Evolutionary conservation across 169 alveolate species (phyloP), one percentile per base, ranked within the genome.

Genomic region (Pseudocohnilembus persalinus): DNA sequence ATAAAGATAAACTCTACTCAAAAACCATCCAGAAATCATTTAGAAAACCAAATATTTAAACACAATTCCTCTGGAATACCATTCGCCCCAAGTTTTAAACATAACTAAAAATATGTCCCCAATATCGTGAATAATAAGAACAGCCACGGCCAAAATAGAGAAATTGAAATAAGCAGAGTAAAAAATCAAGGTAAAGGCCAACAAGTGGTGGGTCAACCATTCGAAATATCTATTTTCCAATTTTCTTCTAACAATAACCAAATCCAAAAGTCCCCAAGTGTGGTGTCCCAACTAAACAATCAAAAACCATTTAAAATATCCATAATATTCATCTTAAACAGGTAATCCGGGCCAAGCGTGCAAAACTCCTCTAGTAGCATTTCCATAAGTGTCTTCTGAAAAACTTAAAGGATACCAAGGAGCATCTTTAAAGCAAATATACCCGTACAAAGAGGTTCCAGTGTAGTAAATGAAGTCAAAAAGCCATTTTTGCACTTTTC

Each of bases 141-240:
- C 90, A 24, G 75, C 33, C 29, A 81, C 82, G 1, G 87, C 79
- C 15, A 81, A 65, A n/a, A 27, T 33, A 30, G 33, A 78, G 33
- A 77, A 74, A 24, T 86, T 80, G 35, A 65, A 80, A 49, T 34
- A 79, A 28, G 85, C 80, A 25, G 83, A 73, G 72, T 79, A 86
- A 29, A 80, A 86, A 74, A 86, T 74, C 49, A 86, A 65, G 75
- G 83, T 75, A 74, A 73, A 81, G 64, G 87, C 90, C 32, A 86
- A 72, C 24, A 79, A 80, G 65, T 86, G 90, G 30, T 86, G 90
- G 26, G 80, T 31, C 25, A 81, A 65, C 65, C 74, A 86, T 81
- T 86, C 90, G 74, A 79, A 86, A 77, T 68, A 86, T 32, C 81
- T 86, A 11, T 74, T 65, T 75, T 86, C 90, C 49, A 49, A 35